Evolutionary conservation across 805 yeast species (phyloP).

Genomic region (Saturnispora ahearnii): DNA sequence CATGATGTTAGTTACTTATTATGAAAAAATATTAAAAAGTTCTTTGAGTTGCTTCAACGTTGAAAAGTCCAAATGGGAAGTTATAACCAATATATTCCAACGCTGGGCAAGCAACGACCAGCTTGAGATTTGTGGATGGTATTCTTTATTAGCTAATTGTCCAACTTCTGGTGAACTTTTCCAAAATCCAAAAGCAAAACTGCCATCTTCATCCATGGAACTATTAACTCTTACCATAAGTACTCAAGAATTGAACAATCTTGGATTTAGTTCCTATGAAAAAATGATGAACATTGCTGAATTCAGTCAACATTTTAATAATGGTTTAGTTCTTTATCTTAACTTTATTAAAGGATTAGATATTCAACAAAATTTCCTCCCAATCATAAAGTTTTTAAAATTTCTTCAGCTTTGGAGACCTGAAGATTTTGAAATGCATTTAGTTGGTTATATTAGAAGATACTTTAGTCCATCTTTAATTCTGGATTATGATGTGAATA

Average conservation of each 20-base stretch:
- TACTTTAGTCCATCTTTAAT: slow-evolving; percentile 25
- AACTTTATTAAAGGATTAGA: slow-evolving; percentile 19
- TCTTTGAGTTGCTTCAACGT: slow-evolving; percentile 8
- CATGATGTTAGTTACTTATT: slow-evolving; percentile 17
- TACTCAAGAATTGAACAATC: slow-evolving; percentile 14
- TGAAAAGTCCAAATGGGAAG: slow-evolving; percentile 14
- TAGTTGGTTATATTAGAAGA: slow-evolving; percentile 21
- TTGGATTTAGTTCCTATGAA: slow-evolving; percentile 24
- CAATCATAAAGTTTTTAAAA: slow-evolving; percentile 16
- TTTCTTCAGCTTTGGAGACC: slow-evolving; percentile 33
- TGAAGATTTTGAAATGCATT: slow-evolving; percentile 20
- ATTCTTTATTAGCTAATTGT: not conserved
- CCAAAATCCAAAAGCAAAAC: not conserved
- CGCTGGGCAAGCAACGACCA: slow-evolving; percentile 14
- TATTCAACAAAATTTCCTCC: not conserved
- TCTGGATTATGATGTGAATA: slow-evolving; percentile 29
- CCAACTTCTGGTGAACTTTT: not conserved
- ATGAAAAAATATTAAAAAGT: slow-evolving; percentile 17
- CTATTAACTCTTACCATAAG: slow-evolving; percentile 9
- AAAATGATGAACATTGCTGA: slow-evolving; percentile 27
- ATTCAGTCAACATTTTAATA: slow-evolving; percentile 21
- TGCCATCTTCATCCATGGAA: not conserved
- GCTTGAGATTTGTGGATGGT: slow-evolving; percentile 1
- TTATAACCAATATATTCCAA: slow-evolving; percentile 10
- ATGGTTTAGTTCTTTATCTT: slow-evolving; percentile 21